Evolutionary conservation across 805 yeast genomes (phyloP), one percentile per base, ranked within the genome.

Genomic region (Metschnikowia anglica): DNA sequence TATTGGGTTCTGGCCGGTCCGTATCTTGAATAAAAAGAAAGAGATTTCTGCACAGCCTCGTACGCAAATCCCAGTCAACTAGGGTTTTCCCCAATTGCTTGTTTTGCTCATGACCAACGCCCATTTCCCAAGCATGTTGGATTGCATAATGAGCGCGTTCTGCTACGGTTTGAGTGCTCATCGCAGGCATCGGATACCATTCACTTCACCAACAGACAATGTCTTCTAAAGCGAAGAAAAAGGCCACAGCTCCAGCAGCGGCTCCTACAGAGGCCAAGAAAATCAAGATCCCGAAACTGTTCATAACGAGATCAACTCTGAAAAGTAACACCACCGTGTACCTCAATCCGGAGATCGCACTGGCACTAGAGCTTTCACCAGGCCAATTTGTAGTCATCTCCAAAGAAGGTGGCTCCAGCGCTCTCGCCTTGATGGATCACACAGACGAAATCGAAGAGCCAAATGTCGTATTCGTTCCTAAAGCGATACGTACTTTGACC

Each of bases 321-420:
- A 38, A 58, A 2, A 48, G 48, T 11, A 36, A 47, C 10, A 45
- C 57, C n/a, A 72, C 71, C 37, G 53, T 66, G 8, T 72, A 69
- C 17, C 43, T 80, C 2, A 69, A 76, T 42, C 66, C 72, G 0
- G 71, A 73, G 1, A 65, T 76, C 1, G 59, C 79, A 33, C 69
- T 70, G 39, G 76, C 73, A 1, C 56, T 77, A 19, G 83, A 76
- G 16, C 61, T 77, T 10, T 47, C 55, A 6, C 52, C 60, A 17
- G 81, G 81, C 1, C 68, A 74, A 4, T 56, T 80, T 45, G 72
- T 79, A 12, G 55, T 67, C 30, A 47, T 80, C 2, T 58, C 71
- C 16, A 73, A 72, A 44, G 74, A 70, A 32, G 77, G 78, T 2
- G 68, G 72, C 1, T 61, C 62, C 6, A 60, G 63, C 2, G 54